Conservation (phyloP, 169 alveolate species). For the Blepharisma undulans region DNA sequence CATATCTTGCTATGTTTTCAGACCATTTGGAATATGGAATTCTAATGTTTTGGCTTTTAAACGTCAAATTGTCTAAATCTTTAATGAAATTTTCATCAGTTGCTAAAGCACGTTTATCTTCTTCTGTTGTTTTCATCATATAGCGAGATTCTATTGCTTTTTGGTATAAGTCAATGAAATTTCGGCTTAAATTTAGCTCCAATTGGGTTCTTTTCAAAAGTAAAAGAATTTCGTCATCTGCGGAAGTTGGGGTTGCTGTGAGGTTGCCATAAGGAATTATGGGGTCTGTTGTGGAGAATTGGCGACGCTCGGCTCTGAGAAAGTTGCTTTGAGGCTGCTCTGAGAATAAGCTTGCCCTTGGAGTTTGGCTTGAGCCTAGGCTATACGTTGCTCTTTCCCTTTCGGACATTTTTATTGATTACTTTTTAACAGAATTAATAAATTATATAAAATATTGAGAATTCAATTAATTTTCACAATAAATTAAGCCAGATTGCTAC, state of each 20-base stretch:
- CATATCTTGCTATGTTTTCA: not conserved
- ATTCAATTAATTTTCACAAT: not conserved
- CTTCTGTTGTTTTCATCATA: not conserved
- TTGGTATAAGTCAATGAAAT: not conserved
- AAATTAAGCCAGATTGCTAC: not conserved
- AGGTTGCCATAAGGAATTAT: not conserved
- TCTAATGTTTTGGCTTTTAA: not conserved
- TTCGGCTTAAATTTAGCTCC: not conserved
- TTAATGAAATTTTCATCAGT: not conserved
- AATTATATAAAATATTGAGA: not conserved
- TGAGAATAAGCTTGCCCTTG: not conserved
- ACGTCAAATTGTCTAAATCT: not conserved
- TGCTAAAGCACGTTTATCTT: not conserved
- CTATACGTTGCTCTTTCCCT: not conserved
- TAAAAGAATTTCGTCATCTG: not conserved
- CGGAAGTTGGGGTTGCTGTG: not conserved
- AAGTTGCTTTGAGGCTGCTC: not conserved
- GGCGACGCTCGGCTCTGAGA: not conserved
- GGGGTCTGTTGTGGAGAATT: not conserved
- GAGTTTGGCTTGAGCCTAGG: not conserved
- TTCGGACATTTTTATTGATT: not conserved
- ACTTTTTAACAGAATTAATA: not conserved
- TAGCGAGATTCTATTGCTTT: not conserved
- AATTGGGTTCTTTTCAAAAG: not conserved
- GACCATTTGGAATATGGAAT: not conserved